A percentile compares a stretch with the other conserved stretches of the same genome.
Conservation (phyloP, 2,329 filamentous ascomycete species). For the Leptographium radiaticola region DNA sequence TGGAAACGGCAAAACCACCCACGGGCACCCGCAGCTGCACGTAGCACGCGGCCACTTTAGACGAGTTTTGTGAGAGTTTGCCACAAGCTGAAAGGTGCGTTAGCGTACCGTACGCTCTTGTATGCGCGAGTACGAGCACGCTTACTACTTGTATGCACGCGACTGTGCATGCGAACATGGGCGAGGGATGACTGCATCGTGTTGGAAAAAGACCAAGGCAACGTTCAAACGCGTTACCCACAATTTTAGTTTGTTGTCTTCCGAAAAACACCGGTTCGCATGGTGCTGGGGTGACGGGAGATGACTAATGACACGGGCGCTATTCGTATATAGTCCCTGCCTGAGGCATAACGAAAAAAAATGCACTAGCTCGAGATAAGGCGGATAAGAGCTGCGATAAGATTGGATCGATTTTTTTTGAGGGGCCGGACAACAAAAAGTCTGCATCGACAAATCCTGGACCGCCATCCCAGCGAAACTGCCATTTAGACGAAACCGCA, state of each 20-base stretch:
- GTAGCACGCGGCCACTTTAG: too few species aligned
- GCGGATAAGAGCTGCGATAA: conserved; percentile 1
- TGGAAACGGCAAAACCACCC: too few species aligned
- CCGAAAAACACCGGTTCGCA: background rate
- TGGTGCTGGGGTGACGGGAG: background rate
- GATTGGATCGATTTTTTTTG: background rate
- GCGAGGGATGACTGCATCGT: too few species aligned
- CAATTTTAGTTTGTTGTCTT: background rate
- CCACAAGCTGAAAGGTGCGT: background rate
- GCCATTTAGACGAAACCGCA: background rate
- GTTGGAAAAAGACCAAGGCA: too few species aligned
- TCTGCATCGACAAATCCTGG: background rate
- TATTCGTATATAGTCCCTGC: background rate
- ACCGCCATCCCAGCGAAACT: background rate
- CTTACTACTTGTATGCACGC: background rate
- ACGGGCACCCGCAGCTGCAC: too few species aligned
- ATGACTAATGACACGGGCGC: too few species aligned
- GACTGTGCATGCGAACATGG: background rate
- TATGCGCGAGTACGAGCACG: too few species aligned
- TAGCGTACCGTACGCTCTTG: background rate
- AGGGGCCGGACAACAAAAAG: background rate
- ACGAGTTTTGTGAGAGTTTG: too few species aligned
- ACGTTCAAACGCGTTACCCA: too few species aligned
- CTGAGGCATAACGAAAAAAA: background rate
- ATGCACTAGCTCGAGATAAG: background rate